Conservation (phyloP, 345 rosid genomes). For the Balakata baccata region DNA sequence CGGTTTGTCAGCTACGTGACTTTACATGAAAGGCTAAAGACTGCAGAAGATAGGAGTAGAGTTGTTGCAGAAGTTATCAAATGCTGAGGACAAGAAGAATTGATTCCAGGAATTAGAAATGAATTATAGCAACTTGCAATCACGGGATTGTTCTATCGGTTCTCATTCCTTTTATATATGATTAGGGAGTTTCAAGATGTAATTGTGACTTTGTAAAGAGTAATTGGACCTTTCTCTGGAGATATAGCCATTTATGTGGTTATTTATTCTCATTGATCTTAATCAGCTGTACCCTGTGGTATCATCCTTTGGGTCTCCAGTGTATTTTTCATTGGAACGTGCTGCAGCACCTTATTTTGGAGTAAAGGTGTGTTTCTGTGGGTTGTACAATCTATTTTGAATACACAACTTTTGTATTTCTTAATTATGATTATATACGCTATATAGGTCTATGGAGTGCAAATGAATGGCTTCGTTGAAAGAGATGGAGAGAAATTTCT, state of each 20-base stretch:
- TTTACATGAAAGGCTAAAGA: slow-evolving; percentile 39
- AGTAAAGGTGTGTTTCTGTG: slow-evolving; percentile 48
- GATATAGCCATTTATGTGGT: slow-evolving; percentile 1
- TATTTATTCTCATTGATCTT: slow-evolving; percentile 16
- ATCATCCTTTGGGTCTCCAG: slow-evolving; percentile 52
- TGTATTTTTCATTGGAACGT: slow-evolving; percentile 72
- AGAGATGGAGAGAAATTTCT: slow-evolving; percentile 53
- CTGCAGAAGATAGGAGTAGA: slow-evolving; percentile 60
- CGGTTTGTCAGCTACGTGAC: slow-evolving; percentile 29
- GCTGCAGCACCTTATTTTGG: slow-evolving; percentile 97
- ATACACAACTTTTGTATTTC: neutral
- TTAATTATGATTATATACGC: neutral
- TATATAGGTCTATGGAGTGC: slow-evolving; percentile 80
- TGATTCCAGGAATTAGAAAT: slow-evolving; percentile 81
- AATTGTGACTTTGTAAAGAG: neutral
- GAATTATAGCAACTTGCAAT: slow-evolving; percentile 49
- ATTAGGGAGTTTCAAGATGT: neutral
- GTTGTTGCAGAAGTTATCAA: slow-evolving; percentile 58
- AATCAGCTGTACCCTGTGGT: slow-evolving; percentile 76
- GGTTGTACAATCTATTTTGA: neutral
- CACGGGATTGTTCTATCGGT: no score
- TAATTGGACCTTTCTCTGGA: neutral
- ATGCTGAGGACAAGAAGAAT: slow-evolving; percentile 46
- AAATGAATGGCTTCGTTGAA: slow-evolving; percentile 89
- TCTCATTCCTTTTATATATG: neutral